Evolutionary conservation across 2,329 filamentous ascomycete species (phyloP), one percentile per base, ranked within the genome.

Genomic region (Penicillium sp.): DNA sequence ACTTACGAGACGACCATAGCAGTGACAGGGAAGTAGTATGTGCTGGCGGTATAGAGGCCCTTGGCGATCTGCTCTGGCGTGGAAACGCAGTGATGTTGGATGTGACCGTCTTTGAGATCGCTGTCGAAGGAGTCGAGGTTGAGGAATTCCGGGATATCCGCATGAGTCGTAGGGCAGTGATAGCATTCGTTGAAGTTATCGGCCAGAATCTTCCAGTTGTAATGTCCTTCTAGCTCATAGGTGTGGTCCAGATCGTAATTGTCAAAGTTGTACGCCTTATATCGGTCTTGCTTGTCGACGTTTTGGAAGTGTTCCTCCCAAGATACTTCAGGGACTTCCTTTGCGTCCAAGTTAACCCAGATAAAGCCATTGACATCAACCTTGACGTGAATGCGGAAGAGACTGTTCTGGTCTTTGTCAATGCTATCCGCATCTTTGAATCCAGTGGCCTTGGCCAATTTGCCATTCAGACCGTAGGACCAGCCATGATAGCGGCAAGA

Each of bases 141-240:
- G 49, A 85, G 81, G n/a, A 88, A 79, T 45, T 79, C 78, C 4
- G 84, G 80, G 35, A 88, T 83, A 60, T 86, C 84, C 2, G 86
- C 85, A 66, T 88, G 86, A 1, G 85, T 83, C 0, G 83, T 84
- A 55, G 83, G 82, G 77, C 85, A 88, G 77, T 88, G 86, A 68
- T 89, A 89, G 71, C 86, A 89, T 64, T 76, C 86, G 72, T 89
- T 70, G 58, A 70, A 70, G 13, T 70, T 69, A 51, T 70, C 68
- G 2, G 67, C 65, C 24, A 70, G 50, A 15, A 70, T 68, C 58
- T 70, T 70, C 67, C 68, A 70, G 50, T 70, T 70, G 30, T 68
- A 70, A 24, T 68, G 59, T 1, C 68, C 68, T 12, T 70, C 67
- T 8, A 70, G 49, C 19, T 65, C 67, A 49, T 70, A 70, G 8